Conservation (phyloP, 1,139 yeast species). For the Spencermartinsiella ligniputridi region DNA sequence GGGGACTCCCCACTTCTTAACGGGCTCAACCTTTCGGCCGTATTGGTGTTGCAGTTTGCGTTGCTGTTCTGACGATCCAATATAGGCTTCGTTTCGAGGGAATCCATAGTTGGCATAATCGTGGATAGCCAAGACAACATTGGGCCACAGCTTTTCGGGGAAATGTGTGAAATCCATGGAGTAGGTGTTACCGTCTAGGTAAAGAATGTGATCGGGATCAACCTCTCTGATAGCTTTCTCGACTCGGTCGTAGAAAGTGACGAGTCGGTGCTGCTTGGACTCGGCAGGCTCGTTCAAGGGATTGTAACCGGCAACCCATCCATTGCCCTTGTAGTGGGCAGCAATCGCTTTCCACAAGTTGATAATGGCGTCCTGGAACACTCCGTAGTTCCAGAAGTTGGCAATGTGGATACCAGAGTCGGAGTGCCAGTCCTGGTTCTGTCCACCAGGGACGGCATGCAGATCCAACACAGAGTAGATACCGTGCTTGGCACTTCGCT, state of each 20-base stretch:
- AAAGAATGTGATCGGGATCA: slow-evolving; percentile 44
- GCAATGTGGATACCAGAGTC: slow-evolving; percentile 43
- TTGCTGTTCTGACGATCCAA: slow-evolving; percentile 35
- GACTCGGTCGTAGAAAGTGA: slow-evolving; percentile 34
- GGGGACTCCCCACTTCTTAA: slow-evolving; percentile 38
- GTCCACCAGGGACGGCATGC: slow-evolving; percentile 46
- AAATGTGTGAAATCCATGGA: slow-evolving; percentile 46
- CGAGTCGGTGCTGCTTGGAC: slow-evolving; percentile 38
- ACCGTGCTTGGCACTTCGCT: slow-evolving; percentile 38
- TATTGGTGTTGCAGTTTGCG: slow-evolving; percentile 36
- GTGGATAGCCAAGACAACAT: slow-evolving; percentile 44
- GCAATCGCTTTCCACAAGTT: slow-evolving; percentile 43
- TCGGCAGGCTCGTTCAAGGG: slow-evolving; percentile 46
- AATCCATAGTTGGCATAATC: slow-evolving; percentile 42
- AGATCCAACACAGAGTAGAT: slow-evolving; percentile 43
- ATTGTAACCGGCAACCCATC: slow-evolving; percentile 46
- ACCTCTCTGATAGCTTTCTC: slow-evolving; percentile 38
- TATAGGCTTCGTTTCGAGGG: slow-evolving; percentile 35
- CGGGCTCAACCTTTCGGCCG: slow-evolving; percentile 40
- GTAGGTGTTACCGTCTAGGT: slow-evolving; percentile 45
- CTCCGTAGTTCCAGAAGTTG: slow-evolving; percentile 43
- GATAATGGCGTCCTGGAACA: slow-evolving; percentile 42
- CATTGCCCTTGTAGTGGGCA: slow-evolving; percentile 39
- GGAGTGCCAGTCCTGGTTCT: slow-evolving; percentile 47
- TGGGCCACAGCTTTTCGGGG: slow-evolving; percentile 35